Evolutionary conservation across 768 basidiomycete species (phyloP).

Genomic region (Tylopilus subfusipes): DNA sequence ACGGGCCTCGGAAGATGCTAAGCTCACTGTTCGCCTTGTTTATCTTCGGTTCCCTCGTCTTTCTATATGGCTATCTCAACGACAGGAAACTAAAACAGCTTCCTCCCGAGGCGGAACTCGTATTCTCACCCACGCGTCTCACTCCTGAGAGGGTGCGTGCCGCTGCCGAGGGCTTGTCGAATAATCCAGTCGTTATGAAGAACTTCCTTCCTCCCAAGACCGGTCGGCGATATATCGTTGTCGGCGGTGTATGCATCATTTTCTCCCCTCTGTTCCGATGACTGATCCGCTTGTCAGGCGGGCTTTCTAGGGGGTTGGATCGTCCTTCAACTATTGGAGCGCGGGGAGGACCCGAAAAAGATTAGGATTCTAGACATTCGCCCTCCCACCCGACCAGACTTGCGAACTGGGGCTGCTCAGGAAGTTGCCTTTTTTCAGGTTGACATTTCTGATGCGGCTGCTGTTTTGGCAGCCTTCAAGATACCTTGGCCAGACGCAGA

Average conservation of each 20-base stretch:
- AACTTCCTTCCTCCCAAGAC: constrained; percentile 63
- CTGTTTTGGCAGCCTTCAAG: constrained; percentile 58
- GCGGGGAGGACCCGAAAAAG: constrained; percentile 63
- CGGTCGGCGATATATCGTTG: constrained; percentile 70
- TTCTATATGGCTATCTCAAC: constrained; percentile 47
- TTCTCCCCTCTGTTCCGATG: background rate
- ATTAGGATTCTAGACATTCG: constrained; percentile 69
- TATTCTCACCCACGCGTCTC: constrained; percentile 52
- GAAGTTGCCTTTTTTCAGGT: constrained; percentile 56
- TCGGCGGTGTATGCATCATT: constrained; percentile 57
- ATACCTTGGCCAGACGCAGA: constrained; percentile 54
- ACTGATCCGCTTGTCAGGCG: constrained; percentile 38
- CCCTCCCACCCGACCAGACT: constrained; percentile 54
- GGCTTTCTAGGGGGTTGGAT: constrained; percentile 82
- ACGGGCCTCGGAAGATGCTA: constrained; percentile 17
- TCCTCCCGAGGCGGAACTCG: constrained; percentile 42
- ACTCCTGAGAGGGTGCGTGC: constrained; percentile 41
- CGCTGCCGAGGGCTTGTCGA: constrained; percentile 37
- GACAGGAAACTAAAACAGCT: constrained; percentile 50
- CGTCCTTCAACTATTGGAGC: constrained; percentile 58
- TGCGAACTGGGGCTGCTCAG: constrained; percentile 48
- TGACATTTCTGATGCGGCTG: constrained; percentile 52
- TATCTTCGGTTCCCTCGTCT: background rate
- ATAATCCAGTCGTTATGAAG: constrained; percentile 33
- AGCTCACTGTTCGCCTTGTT: constrained; percentile 6